Evolutionary conservation across 2,329 filamentous ascomycete genomes (phyloP), one percentile per base, ranked within the genome.

Genomic region (Pestalotiopsis sp.): DNA sequence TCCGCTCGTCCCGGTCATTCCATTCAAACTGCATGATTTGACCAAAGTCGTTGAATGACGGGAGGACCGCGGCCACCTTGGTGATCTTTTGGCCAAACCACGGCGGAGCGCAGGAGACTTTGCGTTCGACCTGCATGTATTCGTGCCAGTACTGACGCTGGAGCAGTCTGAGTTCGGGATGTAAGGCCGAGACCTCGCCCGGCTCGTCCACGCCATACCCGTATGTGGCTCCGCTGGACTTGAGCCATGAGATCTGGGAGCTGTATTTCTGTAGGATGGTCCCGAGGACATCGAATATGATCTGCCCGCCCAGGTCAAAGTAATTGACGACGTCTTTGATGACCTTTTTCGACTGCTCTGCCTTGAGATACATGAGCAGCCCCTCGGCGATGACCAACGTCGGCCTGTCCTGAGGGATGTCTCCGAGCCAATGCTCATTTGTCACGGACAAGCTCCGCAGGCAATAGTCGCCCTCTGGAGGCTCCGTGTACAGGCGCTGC

Each of bases 331-430:
- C 40, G 25, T 67, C 66, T 4, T 3, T 41, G 25, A 67, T 57
- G 40, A 63, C 20, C 25, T 41, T 17, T 41, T 63, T 38, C 17
- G 56, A 41, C 25, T 74, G 65, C 9, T 71, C 69, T 5, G 69
- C 66, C 27, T 68, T 60, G 14, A 76, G 62, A 63, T 76, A 76
- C 40, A 70, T 70, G 49, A 74, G 70, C 14, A 76, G 67, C 0
- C 73, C 72, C 68, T 76, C 74, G 57, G 70, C 73, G 56, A 76
- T 69, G 56, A 75, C 66, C 6, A 71, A 56, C 1, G 69, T 70
- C 17, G 73, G 73, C 7, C 71, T 66, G 60, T 75, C 73, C 12
- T 65, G 59, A 5, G 72, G 73, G 31, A 75, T 68, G 25, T 72
- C 66, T 23, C 61, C 41, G 2, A 71, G 66, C 74, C 74, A 75